A percentile compares a stretch with the other conserved stretches of the same genome.
Evolutionary conservation across 2,329 filamentous ascomycete genomes (phyloP).

Genomic region (Raffaelea albimanens): DNA sequence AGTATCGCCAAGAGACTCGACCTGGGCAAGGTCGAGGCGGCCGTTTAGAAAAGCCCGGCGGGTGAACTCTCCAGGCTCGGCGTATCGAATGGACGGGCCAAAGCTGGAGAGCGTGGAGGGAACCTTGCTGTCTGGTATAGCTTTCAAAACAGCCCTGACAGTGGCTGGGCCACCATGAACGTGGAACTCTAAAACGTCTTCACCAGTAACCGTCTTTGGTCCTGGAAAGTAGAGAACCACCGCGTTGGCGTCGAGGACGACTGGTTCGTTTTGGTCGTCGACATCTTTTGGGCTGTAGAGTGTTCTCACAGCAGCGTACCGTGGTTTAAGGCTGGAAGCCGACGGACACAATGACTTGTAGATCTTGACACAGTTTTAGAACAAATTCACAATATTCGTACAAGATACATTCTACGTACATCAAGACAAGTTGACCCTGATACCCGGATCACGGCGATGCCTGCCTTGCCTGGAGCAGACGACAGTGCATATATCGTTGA

Average conservation of each 20-base stretch:
- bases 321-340: constrained; percentile 33
- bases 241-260: constrained; percentile 69
- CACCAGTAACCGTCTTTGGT: constrained; percentile 79
- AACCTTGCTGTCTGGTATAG: constrained; percentile 59
- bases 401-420: constrained; percentile 30
- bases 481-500: constrained; percentile 89
- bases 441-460: constrained; percentile 81
- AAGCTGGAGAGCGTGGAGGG: too few relatives aligned
- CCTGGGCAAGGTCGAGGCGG: constrained; percentile 78
- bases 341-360: constrained; percentile 41
- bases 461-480: constrained; percentile 73
- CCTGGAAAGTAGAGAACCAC: constrained; percentile 74
- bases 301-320: constrained; percentile 62
- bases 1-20: constrained; percentile 55
- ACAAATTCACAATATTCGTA: too few relatives aligned
- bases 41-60: constrained; percentile 82
- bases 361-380: constrained; percentile 25
- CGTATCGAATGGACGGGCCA: constrained; percentile 57
- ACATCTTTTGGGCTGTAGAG: constrained; percentile 37
- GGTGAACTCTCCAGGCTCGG: constrained; percentile 93
- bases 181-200: constrained; percentile 86
- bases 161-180: constrained; percentile 89
- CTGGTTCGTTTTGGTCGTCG: constrained; percentile 11
- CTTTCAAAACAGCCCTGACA: constrained; percentile 73
- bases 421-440: constrained; percentile 69